Conservation (phyloP, 2,329 filamentous ascomycete species). For the Metarhizium guizhouense region DNA sequence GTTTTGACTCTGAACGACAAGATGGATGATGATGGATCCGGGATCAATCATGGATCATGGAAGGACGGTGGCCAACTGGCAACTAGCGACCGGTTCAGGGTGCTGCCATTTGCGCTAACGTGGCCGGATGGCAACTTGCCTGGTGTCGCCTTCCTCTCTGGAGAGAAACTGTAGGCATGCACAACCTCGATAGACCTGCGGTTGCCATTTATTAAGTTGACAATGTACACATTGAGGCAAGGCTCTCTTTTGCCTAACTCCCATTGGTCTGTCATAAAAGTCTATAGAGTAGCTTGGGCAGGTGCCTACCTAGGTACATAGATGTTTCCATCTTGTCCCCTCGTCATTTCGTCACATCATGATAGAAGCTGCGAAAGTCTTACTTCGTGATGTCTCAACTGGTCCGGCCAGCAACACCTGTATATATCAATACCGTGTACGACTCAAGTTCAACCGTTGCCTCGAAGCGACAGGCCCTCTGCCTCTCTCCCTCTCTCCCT, state of each 20-base stretch:
- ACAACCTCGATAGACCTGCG: background rate
- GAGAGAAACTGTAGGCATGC: background rate
- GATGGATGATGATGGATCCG: no score
- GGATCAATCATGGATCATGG: no score
- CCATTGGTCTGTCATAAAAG: background rate
- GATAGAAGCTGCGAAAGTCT: background rate
- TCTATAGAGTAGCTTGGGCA: no score
- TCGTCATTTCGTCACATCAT: background rate
- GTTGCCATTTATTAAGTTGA: background rate
- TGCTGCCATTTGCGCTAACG: background rate
- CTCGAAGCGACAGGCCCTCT: no score
- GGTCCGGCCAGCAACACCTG: no score
- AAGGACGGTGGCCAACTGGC: no score
- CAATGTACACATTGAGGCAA: background rate
- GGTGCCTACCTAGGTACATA: background rate
- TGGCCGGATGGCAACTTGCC: background rate
- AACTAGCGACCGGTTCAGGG: no score
- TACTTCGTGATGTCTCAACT: no score
- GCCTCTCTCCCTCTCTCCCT: no score
- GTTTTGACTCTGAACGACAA: no score
- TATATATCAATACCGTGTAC: no score
- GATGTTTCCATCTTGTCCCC: background rate
- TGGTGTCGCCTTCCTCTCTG: background rate
- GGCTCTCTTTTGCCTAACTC: background rate
- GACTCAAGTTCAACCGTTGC: no score